Evolutionary conservation across 805 yeast species (phyloP).

Genomic region (Naumovozyma castellii): DNA sequence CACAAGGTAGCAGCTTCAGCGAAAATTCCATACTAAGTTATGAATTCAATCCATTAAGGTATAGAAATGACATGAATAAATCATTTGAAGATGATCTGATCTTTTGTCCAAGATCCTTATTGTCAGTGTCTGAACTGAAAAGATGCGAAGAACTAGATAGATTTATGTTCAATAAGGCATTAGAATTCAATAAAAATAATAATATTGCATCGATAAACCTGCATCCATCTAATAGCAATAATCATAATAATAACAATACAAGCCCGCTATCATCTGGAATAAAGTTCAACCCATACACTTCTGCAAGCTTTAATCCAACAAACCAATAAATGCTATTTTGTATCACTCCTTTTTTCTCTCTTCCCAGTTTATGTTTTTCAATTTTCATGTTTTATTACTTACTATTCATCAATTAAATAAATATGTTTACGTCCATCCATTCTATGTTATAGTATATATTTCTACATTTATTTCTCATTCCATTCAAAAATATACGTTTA

Average conservation of each 20-base stretch:
- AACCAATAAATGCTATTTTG: constrained; percentile 4
- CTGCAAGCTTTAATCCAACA: constrained; percentile 50
- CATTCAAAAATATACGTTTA: too few species aligned
- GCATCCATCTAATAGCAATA: neutral
- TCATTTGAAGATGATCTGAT: constrained; percentile 28
- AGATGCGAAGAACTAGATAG: constrained; percentile 22
- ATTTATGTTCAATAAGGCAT: constrained; percentile 7
- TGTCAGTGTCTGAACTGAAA: constrained; percentile 21
- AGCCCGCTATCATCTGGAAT: neutral
- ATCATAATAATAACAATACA: neutral
- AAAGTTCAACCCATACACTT: constrained; percentile 58
- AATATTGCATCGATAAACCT: neutral
- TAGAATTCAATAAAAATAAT: neutral
- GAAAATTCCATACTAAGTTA: neutral
- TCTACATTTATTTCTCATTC: too few species aligned
- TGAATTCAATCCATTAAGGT: constrained; percentile 14
- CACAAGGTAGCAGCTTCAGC: neutral
- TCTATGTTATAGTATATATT: too few species aligned
- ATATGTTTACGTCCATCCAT: too few species aligned
- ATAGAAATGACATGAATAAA: constrained; percentile 22
- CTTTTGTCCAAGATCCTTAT: constrained; percentile 25
- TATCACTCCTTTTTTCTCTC: neutral
- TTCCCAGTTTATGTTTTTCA: neutral
- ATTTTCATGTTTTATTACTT: too few species aligned
- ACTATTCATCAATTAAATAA: too few species aligned